Evolutionary conservation across 2,329 filamentous ascomycete genomes (phyloP), one percentile per base, ranked within the genome.

Genomic region (Stromatinia cepivora): DNA sequence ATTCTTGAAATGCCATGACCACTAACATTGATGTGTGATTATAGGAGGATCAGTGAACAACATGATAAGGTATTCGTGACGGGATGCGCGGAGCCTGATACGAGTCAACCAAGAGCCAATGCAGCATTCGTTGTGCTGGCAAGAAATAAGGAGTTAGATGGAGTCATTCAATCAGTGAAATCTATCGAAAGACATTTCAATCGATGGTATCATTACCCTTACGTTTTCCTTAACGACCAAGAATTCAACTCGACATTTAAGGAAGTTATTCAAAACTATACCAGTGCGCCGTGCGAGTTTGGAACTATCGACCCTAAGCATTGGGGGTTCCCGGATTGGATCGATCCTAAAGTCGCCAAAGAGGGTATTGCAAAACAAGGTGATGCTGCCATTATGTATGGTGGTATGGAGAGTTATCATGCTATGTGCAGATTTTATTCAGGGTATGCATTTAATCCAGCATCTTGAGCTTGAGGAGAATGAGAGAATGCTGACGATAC

Each of bases 391-490:
- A 97, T 99, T 84, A 99, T 99, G 95, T 99, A 98, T 79, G 95
- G 95, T 79, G 95, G 95, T 59, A 90, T 99, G 85, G 95, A 98
- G 81, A 97, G 94, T 81, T 99, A 99, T 79, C 95, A 99, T 78
- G 91, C 96, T 81, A 99, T 99, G 95, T 99, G 95, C 80, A 89
- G 95, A 75, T 99, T 99, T 84, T 99, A 99, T 82, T 99, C 95
- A 72, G 95, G 94, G 91, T 95, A 84, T 77, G 88, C 81, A 28
- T 25, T 54, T 52, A 15, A 46, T 36, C 39, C 70, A 48, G 50
- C 53, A 67, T 15, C 15, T 34, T 52, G 34, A 50, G 20, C 34
- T 53, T 62, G 65, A 20, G 28, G 31, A 10, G 8, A 39, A n/a
- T 45, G 31, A 50, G 28, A 13, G 36, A 59, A 36, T 66, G 58